Evolutionary conservation across 441 rosid genomes (phyloP).

Genomic region (Viola pubescens): DNA sequence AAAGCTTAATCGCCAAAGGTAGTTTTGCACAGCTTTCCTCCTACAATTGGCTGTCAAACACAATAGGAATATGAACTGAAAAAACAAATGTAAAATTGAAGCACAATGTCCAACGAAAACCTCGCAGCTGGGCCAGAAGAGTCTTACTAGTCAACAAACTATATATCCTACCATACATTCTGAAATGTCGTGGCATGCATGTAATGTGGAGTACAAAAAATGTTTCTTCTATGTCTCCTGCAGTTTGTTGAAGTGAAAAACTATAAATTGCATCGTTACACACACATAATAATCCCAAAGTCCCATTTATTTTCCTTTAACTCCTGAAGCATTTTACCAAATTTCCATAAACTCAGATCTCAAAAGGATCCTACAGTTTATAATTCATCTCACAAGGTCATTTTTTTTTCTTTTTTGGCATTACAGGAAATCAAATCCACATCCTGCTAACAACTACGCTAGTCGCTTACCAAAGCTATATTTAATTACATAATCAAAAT

Average conservation of each 20-base stretch:
- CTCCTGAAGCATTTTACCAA: neutral
- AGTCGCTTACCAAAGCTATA: slow-evolving; percentile 1
- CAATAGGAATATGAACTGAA: no score
- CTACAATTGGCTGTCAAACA: no score
- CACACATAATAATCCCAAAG: neutral
- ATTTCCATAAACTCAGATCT: no score
- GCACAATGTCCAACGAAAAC: slow-evolving; percentile 32
- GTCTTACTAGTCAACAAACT: slow-evolving; percentile 61
- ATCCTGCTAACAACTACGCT: slow-evolving; percentile 7
- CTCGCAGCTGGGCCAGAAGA: slow-evolving; percentile 58
- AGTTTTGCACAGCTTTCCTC: no score
- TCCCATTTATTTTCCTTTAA: neutral
- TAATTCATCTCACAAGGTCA: no score
- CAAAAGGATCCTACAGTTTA: no score
- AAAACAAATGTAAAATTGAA: slow-evolving; percentile 6
- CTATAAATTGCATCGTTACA: slow-evolving; percentile 5
- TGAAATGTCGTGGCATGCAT: slow-evolving; percentile 18
- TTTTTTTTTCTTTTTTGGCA: no score
- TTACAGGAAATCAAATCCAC: neutral
- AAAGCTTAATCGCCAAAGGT: no score
- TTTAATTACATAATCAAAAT: neutral
- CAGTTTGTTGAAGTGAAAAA: neutral
- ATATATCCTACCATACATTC: slow-evolving; percentile 65
- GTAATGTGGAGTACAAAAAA: neutral
- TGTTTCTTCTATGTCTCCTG: neutral